Evolutionary conservation across 345 rosid genomes (phyloP), one percentile per base, ranked within the genome.

Genomic region (Eucalyptus globulus): DNA sequence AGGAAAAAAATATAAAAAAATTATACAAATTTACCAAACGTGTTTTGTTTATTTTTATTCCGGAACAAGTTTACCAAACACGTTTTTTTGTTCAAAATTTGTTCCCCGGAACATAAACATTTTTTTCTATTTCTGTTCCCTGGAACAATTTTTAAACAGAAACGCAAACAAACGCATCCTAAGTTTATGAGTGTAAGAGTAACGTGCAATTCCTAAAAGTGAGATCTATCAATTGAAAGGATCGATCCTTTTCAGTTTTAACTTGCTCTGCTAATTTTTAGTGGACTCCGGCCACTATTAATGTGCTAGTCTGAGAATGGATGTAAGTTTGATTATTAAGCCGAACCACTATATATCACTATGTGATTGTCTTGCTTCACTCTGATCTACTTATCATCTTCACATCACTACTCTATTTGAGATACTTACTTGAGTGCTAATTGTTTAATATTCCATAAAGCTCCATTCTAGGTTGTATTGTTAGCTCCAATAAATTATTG

Each of bases 271-370:
- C 62, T 56, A 4, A 56, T 24, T 56, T 21, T 56, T 56, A 56
- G 62, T 56, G 13, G 62, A 56, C 24, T 56, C 3, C 6, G 0
- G 62, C 13, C 13, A 24, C 29, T 56, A 56, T 56, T 24, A 56
- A 56, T 22, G 29, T 10, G 29, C 29, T 24, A 24, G 29, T 24
- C 1, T 22, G 3, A 56, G 60, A 56, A 0, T 56, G 14, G 62
- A 56, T 0, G 1, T 24, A 56, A 24, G 62, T 13, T 56, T 56
- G 62, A 56, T 56, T 56, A 56, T 56, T 24, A 21, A 22, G 1
- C 5, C 0, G 0, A 22, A 56, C 62, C 62, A 56, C 2, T 22
- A 56, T 56, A 56, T 2, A 24, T 9, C 6, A 2, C 26, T 22
- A 22, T 8, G 29, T 9, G 6, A 56, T 56, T 56, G 1, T 56